Conservation (phyloP, 306 rosid species). For the Canavalia ensiformis region DNA sequence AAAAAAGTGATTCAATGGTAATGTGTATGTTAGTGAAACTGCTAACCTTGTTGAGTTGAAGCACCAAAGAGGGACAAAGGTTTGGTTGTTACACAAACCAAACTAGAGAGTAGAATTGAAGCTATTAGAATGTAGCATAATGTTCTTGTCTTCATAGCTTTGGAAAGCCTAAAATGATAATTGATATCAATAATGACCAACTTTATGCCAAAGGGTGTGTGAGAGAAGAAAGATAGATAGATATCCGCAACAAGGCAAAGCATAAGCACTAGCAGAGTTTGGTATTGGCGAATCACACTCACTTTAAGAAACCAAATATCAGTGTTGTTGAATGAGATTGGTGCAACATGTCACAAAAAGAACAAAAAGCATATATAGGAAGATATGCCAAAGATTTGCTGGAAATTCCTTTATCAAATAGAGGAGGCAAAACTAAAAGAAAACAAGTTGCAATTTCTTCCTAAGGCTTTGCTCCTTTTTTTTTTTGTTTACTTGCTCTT, state of each 20-base stretch:
- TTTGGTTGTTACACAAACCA: slow-evolving; percentile 24
- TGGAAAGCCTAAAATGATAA: slow-evolving; percentile 7
- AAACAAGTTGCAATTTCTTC: not conserved
- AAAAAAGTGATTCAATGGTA: slow-evolving; percentile 16
- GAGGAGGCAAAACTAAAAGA: not conserved
- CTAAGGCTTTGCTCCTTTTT: not conserved
- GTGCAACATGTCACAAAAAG: slow-evolving; percentile 15
- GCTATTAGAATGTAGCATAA: slow-evolving; percentile 43
- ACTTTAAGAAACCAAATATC: slow-evolving; percentile 30
- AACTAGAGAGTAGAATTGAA: slow-evolving; percentile 30
- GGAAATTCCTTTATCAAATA: not conserved
- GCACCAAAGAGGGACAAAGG: slow-evolving; percentile 27
- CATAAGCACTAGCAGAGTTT: not conserved
- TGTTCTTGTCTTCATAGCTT: slow-evolving; percentile 42
- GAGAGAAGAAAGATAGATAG: not conserved
- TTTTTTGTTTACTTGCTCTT: not conserved
- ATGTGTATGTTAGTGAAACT: not conserved
- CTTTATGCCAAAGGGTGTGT: slow-evolving; percentile 16
- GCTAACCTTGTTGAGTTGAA: slow-evolving; percentile 56
- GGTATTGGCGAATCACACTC: slow-evolving; percentile 18
- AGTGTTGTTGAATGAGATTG: slow-evolving; percentile 38
- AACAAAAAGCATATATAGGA: slow-evolving; percentile 4
- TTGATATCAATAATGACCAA: slow-evolving; percentile 11
- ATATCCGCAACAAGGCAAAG: not conserved
- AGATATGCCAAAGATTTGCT: slow-evolving; percentile 12